Percentiles rank a stretch among this genome's conserved stretches.
These are phyloP conservation scores for Aureobasidium lini DNA, from an alignment of 2,329 filamentous ascomycete species.

Conservation along the genomic window DNA sequence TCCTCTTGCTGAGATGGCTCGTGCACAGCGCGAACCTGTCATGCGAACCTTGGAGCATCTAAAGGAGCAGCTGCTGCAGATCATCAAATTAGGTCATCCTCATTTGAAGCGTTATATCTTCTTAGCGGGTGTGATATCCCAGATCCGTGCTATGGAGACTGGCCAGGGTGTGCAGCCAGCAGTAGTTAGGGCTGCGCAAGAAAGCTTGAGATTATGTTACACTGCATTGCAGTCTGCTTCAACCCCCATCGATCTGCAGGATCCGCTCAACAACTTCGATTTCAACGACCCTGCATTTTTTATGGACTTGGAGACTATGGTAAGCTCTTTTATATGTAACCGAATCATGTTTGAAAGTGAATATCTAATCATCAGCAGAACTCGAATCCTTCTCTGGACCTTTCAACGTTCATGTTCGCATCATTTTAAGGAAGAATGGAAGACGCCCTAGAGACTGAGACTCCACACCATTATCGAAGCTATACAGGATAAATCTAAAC, in stretches of 20 bases:
- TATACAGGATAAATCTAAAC: too few relatives aligned
- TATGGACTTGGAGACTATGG: not conserved
- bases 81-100: too few relatives aligned
- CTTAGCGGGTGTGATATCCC: not conserved
- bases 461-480: too few relatives aligned
- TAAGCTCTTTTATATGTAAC: not conserved
- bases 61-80: too few relatives aligned
- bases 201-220: not conserved
- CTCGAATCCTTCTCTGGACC: too few relatives aligned
- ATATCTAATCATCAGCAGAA: not conserved
- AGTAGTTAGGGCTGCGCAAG: not conserved
- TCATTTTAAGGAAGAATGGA: too few relatives aligned
- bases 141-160: not conserved
- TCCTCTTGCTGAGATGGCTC: too few relatives aligned
- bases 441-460: too few relatives aligned
- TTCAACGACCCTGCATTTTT: not conserved
- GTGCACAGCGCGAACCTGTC: too few relatives aligned
- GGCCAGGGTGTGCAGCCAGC: not conserved
- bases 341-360: not conserved
- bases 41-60: too few relatives aligned
- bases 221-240: not conserved
- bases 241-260: not conserved
- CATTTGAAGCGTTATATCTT: not conserved
- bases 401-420: too few relatives aligned
- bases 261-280: not conserved